phyloP scores from a whole-genome alignment of 345 rosid species.

The Draba incana region DNA sequence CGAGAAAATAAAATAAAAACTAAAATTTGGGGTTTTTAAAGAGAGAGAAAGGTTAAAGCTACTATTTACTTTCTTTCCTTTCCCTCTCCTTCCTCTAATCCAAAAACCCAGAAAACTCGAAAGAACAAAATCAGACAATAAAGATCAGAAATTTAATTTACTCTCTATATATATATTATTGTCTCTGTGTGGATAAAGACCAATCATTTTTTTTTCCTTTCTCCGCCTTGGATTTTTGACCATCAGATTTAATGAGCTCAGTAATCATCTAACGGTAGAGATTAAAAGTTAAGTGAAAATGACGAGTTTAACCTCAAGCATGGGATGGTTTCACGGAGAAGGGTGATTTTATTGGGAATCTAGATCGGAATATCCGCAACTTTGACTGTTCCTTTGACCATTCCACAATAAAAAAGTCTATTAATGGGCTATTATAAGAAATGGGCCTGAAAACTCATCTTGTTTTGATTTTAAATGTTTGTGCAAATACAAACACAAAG shows the following conservation, averaged over 20 bases:
- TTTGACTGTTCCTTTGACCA: conserved; percentile 41
- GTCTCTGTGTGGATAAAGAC: conserved; percentile 22
- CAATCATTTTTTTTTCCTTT: conserved; percentile 44
- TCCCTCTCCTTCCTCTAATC: conserved; percentile 39
- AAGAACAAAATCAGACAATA: not conserved
- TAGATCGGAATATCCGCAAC: conserved; percentile 46
- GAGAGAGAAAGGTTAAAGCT: conserved; percentile 32
- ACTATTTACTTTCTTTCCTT: conserved; percentile 21
- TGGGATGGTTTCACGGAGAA: conserved; percentile 9
- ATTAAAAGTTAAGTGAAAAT: not conserved
- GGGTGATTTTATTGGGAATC: conserved; percentile 26
- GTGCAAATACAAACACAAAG: too few relatives aligned
- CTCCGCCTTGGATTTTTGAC: conserved; percentile 28
- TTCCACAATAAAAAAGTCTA: too few relatives aligned
- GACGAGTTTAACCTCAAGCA: conserved; percentile 26
- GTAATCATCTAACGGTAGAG: conserved; percentile 32
- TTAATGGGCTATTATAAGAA: too few relatives aligned
- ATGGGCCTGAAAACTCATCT: too few relatives aligned
- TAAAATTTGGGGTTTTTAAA: too few relatives aligned
- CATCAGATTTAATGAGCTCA: conserved; percentile 31
- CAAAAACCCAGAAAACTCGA: conserved; percentile 22
- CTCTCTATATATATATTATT: conserved; percentile 15
- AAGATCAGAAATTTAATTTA: not conserved
- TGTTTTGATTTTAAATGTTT: too few relatives aligned
- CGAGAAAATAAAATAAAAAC: conserved; percentile 1